Conservation (phyloP, 176 grass and related monocot genomes). For the Elaeis guineensis region DNA sequence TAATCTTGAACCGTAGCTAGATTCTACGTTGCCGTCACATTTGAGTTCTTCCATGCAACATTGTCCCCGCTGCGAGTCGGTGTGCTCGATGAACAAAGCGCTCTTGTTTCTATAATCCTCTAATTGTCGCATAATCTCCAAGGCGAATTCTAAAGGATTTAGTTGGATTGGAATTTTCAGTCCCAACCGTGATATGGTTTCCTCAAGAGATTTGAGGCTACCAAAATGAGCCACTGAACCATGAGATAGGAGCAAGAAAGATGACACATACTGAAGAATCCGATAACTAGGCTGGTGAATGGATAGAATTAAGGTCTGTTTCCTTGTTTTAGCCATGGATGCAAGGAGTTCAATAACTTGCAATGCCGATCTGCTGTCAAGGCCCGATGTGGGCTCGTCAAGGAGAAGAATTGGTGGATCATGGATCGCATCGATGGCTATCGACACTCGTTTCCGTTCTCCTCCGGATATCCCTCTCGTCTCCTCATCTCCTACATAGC, state of each 20-base stretch:
- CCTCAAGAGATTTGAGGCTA: conserved; percentile 46
- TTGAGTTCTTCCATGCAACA: too few species aligned
- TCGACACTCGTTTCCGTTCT: conserved; percentile 73
- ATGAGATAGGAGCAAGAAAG: conserved; percentile 60
- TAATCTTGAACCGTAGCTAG: conserved; percentile 28
- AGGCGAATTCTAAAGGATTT: conserved; percentile 80
- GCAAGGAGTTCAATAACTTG: conserved; percentile 63
- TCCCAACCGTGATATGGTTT: conserved; percentile 39
- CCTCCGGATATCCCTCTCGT: conserved; percentile 70
- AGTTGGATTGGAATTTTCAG: conserved; percentile 46
- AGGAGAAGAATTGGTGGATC: conserved; percentile 74
- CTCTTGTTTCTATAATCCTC: conserved; percentile 20
- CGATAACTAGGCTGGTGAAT: conserved; percentile 96
- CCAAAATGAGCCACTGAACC: conserved; percentile 68
- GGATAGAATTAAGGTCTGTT: conserved; percentile 72
- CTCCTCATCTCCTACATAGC: conserved; percentile 59
- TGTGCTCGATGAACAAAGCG: not conserved
- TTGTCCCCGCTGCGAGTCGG: conserved; percentile 1
- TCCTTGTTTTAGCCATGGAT: conserved; percentile 52
- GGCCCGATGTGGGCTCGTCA: conserved; percentile 85
- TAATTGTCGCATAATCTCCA: conserved; percentile 56
- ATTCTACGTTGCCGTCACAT: too few species aligned
- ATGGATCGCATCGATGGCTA: conserved; percentile 82
- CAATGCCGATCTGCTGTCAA: conserved; percentile 74
- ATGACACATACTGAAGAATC: conserved; percentile 64